Percentiles rank a stretch among this genome's conserved stretches.
Conservation (phyloP, 2,329 filamentous ascomycete genomes). For the Gnomoniopsis smithogilvyi region DNA sequence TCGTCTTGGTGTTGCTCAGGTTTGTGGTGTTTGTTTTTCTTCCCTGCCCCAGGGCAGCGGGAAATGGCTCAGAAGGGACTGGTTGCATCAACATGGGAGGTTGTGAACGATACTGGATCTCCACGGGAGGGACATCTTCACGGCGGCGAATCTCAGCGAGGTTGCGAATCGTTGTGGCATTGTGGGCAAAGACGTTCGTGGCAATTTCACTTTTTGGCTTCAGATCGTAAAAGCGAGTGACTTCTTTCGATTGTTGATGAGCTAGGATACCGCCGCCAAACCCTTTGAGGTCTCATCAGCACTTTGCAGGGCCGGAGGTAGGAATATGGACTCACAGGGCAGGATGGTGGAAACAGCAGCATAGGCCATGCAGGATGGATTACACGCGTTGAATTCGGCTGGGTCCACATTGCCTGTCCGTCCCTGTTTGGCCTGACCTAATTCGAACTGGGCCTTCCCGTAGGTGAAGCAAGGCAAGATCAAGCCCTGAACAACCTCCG, state of each 20-base stretch:
- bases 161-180: slow-evolving; percentile 13
- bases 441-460: slow-evolving; percentile 8
- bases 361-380: slow-evolving; percentile 10
- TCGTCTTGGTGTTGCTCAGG: not conserved
- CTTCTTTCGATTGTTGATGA: slow-evolving; percentile 9
- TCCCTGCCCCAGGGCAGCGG: not conserved
- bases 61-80: not conserved
- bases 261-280: slow-evolving; percentile 15
- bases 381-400: slow-evolving; percentile 4
- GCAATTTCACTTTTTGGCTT: not conserved
- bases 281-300: slow-evolving; percentile 7
- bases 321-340: slow-evolving; percentile 8
- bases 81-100: slow-evolving; percentile 8
- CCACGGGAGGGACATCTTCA: slow-evolving; percentile 2
- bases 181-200: slow-evolving; percentile 5
- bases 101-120: not conserved
- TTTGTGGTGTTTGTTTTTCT: not conserved
- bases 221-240: slow-evolving; percentile 9
- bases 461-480: slow-evolving; percentile 17
- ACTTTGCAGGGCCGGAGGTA: no score
- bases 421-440: slow-evolving; percentile 6
- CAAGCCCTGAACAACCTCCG: slow-evolving; percentile 9
- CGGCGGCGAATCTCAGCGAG: slow-evolving; percentile 11
- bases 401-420: not conserved
- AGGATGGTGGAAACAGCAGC: slow-evolving; percentile 4